Percentiles rank a stretch among this genome's conserved stretches.
Conservation (phyloP, 75 land plant species). For the Picea sitchensis region DNA sequence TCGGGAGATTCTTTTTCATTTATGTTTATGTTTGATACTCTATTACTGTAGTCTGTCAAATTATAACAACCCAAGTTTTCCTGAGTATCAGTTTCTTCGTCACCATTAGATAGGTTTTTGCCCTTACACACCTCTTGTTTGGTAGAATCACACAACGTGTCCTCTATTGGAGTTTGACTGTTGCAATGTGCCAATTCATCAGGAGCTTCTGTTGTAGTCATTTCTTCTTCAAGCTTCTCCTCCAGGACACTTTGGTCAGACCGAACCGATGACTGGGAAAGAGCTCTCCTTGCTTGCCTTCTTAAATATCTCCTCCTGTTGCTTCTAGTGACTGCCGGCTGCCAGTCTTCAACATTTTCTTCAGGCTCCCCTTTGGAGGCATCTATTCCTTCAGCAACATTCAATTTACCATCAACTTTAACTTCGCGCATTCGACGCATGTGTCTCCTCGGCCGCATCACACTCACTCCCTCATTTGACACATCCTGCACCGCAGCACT, state of each 20-base stretch:
- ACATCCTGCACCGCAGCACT: conserved; percentile 16
- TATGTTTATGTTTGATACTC: background rate
- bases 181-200: conserved; percentile 2
- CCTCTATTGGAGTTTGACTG: background rate
- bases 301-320: conserved; percentile 71
- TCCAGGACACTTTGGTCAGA: background rate
- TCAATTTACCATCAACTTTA: conserved; percentile 59
- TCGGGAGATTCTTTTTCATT: conserved; percentile 4
- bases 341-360: conserved; percentile 63
- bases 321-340: conserved; percentile 72
- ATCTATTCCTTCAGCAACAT: conserved; percentile 68
- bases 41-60: conserved; percentile 2
- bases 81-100: background rate
- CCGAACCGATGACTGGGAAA: conserved; percentile 18
- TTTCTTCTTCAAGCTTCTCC: conserved; percentile 16
- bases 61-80: background rate
- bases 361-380: conserved; percentile 61
- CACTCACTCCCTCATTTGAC: background rate
- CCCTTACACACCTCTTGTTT: background rate
- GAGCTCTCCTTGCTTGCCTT: conserved; percentile 62
- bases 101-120: background rate
- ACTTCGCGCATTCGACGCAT: conserved; percentile 24
- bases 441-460: conserved; percentile 12
- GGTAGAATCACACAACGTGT: background rate
- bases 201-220: background rate